Evolutionary conservation across 495 filamentous ascomycete species (phyloP).

Genomic region (Lophiotrema nucula): DNA sequence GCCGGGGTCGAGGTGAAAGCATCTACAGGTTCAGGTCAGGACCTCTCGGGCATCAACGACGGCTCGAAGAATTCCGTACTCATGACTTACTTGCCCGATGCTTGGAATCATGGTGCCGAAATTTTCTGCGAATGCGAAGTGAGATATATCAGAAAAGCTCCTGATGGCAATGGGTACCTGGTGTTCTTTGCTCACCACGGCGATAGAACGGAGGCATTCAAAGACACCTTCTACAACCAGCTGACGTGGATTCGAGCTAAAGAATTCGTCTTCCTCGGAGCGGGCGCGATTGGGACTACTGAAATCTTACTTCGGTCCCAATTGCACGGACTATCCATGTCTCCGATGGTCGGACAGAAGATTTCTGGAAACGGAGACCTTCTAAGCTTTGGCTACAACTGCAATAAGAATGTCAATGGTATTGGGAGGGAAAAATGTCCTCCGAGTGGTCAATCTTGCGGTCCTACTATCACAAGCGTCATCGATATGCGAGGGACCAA

Average conservation of each 20-base stretch:
- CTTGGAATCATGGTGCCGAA: slow-evolving; percentile 74
- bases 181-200: slow-evolving; percentile 68
- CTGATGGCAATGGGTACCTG: slow-evolving; percentile 52
- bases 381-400: slow-evolving; percentile 64
- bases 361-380: slow-evolving; percentile 72
- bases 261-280: slow-evolving; percentile 60
- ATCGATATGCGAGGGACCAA: slow-evolving; percentile 58
- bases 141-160: slow-evolving; percentile 58
- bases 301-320: slow-evolving; percentile 67
- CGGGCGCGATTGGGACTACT: slow-evolving; percentile 61
- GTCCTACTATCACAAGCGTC: slow-evolving; percentile 63
- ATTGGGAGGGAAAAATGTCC: slow-evolving; percentile 50
- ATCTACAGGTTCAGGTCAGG: slow-evolving; percentile 59
- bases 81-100: slow-evolving; percentile 67
- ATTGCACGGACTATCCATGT: slow-evolving; percentile 57
- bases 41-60: slow-evolving; percentile 65
- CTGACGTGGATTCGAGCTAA: slow-evolving; percentile 68
- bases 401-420: slow-evolving; percentile 53
- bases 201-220: slow-evolving; percentile 56
- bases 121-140: slow-evolving; percentile 73
- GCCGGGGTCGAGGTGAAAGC: slow-evolving; percentile 62
- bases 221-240: slow-evolving; percentile 56
- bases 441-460: slow-evolving; percentile 53
- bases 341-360: slow-evolving; percentile 56
- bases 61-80: slow-evolving; percentile 64